Base-by-base conservation (phyloP, 2,329 filamentous ascomycete species). In the Pseudocercospora musae region DNA sequence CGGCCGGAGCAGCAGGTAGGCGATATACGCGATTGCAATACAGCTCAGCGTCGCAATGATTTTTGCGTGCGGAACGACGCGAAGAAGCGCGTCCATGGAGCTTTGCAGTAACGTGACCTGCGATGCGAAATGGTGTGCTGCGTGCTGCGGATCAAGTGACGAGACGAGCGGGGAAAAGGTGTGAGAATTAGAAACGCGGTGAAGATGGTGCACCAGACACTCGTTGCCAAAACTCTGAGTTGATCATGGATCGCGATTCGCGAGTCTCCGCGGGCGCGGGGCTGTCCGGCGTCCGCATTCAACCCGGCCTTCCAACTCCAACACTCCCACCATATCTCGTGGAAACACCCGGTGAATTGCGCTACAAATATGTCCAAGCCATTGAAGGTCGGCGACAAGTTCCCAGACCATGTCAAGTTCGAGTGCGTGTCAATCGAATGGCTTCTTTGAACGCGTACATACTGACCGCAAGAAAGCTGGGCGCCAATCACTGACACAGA, bases 331-430 rank as follows among this genome's bases (percentile, higher is more conserved):
- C n/a, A n/a, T n/a, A n/a, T n/a, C n/a, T n/a, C n/a, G n/a, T n/a
- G n/a, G 3, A n/a, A n/a, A 4, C 13, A 15, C 33, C 33, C n/a
- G n/a, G n/a, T n/a, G n/a, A 15, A 37, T 37, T 37, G 2, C 33
- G 9, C 13, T 15, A 5, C 48, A 27, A 50, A 1, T 23, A 50
- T 52, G 48, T 52, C 48, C 11, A 52, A 52, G 25, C 84, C 84
- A 77, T 85, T 95, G 78, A 88, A 93, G 77, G 84, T 85, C 76
- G 93, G 93, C 75, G 91, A 96, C 78, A 81, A 82, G 76, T 94
- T 98, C 84, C 93, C 93, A 70, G 81, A 87, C 70, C 89, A 85
- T 71, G 88, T 96, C 65, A 82, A 83, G 77, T 97, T 97, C 84
- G 82, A 83, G 86, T 89, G 79, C 4, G 59, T 31, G 4, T 6